Conservation (phyloP, 2,329 filamentous ascomycete species). For the Trichophyton equinum region DNA sequence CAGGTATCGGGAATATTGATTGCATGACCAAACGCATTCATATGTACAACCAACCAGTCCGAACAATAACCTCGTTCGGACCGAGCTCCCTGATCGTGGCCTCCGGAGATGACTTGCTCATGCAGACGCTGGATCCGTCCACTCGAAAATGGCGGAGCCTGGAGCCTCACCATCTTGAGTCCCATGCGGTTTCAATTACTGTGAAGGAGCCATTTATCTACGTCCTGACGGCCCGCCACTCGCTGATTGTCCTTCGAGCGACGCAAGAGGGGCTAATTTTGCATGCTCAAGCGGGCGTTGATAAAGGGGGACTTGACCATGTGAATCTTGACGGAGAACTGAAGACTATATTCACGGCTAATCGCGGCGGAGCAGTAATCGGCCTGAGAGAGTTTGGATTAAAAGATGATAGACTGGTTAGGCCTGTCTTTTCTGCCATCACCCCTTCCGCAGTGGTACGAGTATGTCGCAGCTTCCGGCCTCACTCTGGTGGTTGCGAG, state of each 20-base stretch:
- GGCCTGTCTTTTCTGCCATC: conserved; percentile 20
- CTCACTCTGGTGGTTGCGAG: conserved; percentile 10
- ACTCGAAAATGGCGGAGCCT: conserved; percentile 31
- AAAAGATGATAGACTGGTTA: conserved; percentile 23
- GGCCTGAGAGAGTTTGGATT: conserved; percentile 21
- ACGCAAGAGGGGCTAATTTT: conserved; percentile 23
- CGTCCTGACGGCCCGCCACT: conserved; percentile 43
- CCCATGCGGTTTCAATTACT: conserved; percentile 39
- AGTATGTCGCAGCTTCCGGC: conserved; percentile 13
- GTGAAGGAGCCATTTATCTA: conserved; percentile 37
- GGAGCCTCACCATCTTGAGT: conserved; percentile 33
- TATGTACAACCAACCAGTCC: conserved; percentile 33
- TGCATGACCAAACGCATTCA: conserved; percentile 28
- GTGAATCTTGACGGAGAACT: conserved; percentile 28
- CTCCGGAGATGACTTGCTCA: conserved; percentile 32
- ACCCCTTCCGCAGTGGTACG: conserved; percentile 26
- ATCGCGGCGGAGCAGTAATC: conserved; percentile 41
- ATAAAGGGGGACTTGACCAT: conserved; percentile 25
- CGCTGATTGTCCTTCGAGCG: conserved; percentile 38
- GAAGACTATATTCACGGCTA: conserved; percentile 39
- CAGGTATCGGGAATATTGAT: conserved; percentile 20
- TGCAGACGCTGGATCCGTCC: conserved; percentile 32
- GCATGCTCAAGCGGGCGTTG: conserved; percentile 24
- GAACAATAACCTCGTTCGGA: conserved; percentile 42
- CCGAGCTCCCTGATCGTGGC: conserved; percentile 35